Conservation (phyloP, 352 stramenopile species). For the Phytophthora cactorum region DNA sequence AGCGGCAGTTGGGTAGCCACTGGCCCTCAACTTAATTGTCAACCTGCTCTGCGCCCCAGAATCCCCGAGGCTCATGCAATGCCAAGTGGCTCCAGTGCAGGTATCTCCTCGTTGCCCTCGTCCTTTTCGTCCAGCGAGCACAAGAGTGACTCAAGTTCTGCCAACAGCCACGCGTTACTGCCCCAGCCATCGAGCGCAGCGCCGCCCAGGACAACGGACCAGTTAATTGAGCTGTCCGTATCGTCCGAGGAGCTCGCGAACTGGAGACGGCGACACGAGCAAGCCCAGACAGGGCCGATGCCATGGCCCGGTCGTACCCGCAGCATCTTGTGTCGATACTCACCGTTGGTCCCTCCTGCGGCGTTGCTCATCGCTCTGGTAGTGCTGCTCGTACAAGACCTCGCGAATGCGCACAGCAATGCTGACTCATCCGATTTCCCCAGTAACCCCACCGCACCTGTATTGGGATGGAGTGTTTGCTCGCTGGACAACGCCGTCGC, state of each 20-base stretch:
- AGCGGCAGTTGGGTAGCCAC: constrained; percentile 14
- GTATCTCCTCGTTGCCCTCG: constrained; percentile 25
- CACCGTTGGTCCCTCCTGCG: constrained; percentile 38
- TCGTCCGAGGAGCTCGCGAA: constrained; percentile 32
- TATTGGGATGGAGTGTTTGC: constrained; percentile 45
- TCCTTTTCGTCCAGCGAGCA: constrained; percentile 39
- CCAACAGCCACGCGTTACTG: constrained; percentile 11
- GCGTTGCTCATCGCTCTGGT: constrained; percentile 40
- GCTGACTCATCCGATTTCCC: constrained; percentile 25
- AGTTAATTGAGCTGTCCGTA: constrained; percentile 40
- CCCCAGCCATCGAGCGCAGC: constrained; percentile 21
- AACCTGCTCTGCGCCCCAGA: constrained; percentile 30
- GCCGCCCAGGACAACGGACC: constrained; percentile 21
- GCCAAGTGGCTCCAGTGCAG: constrained; percentile 24
- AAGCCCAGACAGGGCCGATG: constrained; percentile 30
- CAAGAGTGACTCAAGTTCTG: constrained; percentile 32
- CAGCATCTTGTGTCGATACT: constrained; percentile 40
- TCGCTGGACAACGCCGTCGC: constrained; percentile 34
- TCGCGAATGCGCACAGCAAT: constrained; percentile 26
- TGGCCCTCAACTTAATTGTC: constrained; percentile 36
- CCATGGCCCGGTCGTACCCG: constrained; percentile 39
- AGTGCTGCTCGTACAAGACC: constrained; percentile 43
- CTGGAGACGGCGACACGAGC: constrained; percentile 23
- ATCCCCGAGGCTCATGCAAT: constrained; percentile 40
- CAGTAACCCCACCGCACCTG: not conserved